phyloP scores from a whole-genome alignment of 306 rosid species.

The Inga laurina region DNA sequence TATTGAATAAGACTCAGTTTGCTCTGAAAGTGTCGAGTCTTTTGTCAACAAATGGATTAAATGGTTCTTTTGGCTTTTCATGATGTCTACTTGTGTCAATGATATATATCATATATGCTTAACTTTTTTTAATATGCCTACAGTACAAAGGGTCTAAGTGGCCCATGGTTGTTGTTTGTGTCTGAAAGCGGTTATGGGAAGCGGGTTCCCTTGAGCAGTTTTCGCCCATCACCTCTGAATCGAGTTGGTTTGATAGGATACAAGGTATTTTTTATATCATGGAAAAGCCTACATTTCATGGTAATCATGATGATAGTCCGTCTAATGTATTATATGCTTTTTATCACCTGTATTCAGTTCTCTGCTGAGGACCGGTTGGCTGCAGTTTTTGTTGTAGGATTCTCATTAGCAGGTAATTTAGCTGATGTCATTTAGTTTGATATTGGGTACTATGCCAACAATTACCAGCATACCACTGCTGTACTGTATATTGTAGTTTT shows the following conservation, averaged over 20 bases:
- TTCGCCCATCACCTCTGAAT: slow-evolving; percentile 69
- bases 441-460: not conserved
- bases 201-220: slow-evolving; percentile 90
- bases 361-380: slow-evolving; percentile 80
- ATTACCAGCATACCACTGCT: slow-evolving; percentile 1
- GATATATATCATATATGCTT: slow-evolving; percentile 18
- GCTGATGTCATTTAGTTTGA: slow-evolving; percentile 2
- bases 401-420: slow-evolving; percentile 73
- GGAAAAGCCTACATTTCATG: not conserved
- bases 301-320: not conserved
- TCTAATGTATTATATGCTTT: slow-evolving; percentile 3
- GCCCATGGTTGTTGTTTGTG: slow-evolving; percentile 96
- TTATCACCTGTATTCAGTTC: slow-evolving; percentile 48
- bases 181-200: slow-evolving; percentile 93
- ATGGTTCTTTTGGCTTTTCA: slow-evolving; percentile 10
- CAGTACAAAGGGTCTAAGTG: slow-evolving; percentile 57
- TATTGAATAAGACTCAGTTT: no score
- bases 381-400: slow-evolving; percentile 94
- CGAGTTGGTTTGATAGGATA: slow-evolving; percentile 93
- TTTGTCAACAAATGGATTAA: not conserved
- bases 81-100: slow-evolving; percentile 13
- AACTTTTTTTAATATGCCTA: slow-evolving; percentile 12
- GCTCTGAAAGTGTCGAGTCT: no score
- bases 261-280: slow-evolving; percentile 61
- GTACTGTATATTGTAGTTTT: not conserved